Base-by-base conservation (phyloP, 176 grass and related monocot species). In the Musa acuminata region DNA sequence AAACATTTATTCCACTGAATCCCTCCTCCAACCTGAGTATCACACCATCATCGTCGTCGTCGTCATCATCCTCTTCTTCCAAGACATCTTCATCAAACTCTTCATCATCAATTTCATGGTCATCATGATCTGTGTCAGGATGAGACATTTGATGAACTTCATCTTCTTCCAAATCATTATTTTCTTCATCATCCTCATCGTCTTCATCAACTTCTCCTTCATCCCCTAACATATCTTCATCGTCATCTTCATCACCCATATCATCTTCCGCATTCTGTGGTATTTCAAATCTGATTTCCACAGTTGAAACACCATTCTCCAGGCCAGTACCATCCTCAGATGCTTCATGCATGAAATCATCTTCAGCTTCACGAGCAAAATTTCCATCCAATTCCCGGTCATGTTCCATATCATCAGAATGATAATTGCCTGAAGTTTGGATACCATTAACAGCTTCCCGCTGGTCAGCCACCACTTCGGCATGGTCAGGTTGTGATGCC, bases 1-100 rank as follows among this genome's bases (percentile, higher is more conserved):
- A 95, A 69, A 99, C 96, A 94, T 99, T 94, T 81, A 99, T 94
- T 73, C 96, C 96, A 79, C 91, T 99, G 76, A 99, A 89, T 11
- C 96, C 96, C 76, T 99, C 96, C 76, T 99, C 96, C 1, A 99
- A 80, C 11, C 91, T 86, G 75, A 95, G 83, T 63, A 99, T 95
- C 21, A 99, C 96, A 62, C 91, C 96, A 86, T 99, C 90, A 62
- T 99, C 96, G 55, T 99, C 83, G 21, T 85, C 95, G 48, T 99
- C 95, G 1, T 99, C 95, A 68, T 69, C 67, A 50, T 96, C 92
- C 3, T 99, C 95, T 55, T 99, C 95, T 77, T 99, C 96, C 66
- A 99, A 71, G 43, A 91, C 80, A 82, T 99, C 96, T 74, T 99
- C 96, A 64, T 99, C 96, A 84, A 99, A 99, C 79, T 91, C 91